phyloP scores from a whole-genome alignment of 2,329 filamentous ascomycete species.

The Pseudogymnoascus sp. region DNA sequence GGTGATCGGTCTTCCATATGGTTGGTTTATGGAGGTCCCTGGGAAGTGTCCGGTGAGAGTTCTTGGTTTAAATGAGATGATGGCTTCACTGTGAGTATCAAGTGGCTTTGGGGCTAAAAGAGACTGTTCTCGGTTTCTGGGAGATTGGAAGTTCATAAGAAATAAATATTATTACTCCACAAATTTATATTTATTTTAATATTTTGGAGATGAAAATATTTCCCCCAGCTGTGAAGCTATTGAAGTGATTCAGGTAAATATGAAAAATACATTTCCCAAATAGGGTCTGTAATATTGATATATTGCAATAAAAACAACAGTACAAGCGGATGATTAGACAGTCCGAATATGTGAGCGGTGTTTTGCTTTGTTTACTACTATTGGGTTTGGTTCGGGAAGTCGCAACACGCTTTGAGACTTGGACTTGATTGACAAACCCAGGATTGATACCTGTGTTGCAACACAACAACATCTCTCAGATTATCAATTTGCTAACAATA shows the following conservation, averaged over 20 bases:
- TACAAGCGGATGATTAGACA: not conserved
- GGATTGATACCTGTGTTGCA: not conserved
- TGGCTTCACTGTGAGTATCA: not conserved
- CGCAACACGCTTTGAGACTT: not conserved
- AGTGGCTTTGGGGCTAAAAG: not conserved
- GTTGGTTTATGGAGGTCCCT: not conserved
- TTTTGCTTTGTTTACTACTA: not conserved
- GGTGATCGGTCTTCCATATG: not conserved
- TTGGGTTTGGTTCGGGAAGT: not conserved
- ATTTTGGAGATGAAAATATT: not conserved
- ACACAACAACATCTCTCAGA: not conserved
- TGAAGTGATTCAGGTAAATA: not conserved
- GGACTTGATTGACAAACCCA: not conserved
- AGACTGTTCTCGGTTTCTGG: not conserved
- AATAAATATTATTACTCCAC: not conserved
- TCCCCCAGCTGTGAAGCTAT: no score
- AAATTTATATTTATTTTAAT: not conserved
- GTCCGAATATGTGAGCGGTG: not conserved
- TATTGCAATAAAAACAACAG: not conserved
- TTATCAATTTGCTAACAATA: not conserved
- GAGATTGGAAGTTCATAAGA: not conserved
- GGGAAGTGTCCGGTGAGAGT: not conserved
- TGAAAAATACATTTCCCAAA: not conserved
- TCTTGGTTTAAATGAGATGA: not conserved
- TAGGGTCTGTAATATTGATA: not conserved